A percentile compares a stretch with the other conserved stretches of the same genome.
Conservation (phyloP, 2,329 filamentous ascomycete species). For the Geosmithia putterillii region DNA sequence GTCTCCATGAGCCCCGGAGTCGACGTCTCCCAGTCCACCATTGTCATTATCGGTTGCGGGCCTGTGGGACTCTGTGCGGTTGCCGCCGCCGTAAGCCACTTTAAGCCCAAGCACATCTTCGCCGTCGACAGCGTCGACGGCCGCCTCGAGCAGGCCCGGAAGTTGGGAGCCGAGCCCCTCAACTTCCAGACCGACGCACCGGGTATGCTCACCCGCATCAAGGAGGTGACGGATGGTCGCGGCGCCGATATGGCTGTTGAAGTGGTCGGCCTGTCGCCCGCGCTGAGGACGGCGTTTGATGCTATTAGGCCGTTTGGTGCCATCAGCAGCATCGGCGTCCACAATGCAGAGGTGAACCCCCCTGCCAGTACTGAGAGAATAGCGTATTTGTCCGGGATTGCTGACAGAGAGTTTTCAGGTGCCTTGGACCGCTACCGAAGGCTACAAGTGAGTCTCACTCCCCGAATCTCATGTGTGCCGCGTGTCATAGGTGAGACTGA, state of each 20-base stretch:
- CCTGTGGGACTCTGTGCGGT: conserved; percentile 77
- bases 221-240: conserved; percentile 35
- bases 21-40: conserved; percentile 40
- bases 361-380: too few relatives aligned
- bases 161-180: conserved; percentile 69
- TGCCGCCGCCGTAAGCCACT: conserved; percentile 57
- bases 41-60: conserved; percentile 76
- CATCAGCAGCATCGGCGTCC: conserved; percentile 65
- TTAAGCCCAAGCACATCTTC: conserved; percentile 62
- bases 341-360: conserved; percentile 53
- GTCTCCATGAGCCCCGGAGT: conserved; percentile 45
- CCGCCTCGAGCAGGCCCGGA: conserved; percentile 59
- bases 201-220: conserved; percentile 54
- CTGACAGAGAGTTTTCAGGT: conserved; percentile 31
- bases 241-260: conserved; percentile 81
- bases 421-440: conserved; percentile 53
- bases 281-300: conserved; percentile 59
- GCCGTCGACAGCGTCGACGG: conserved; percentile 69
- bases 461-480: neutral
- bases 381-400: neutral
- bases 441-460: conserved; percentile 32
- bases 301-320: conserved; percentile 59
- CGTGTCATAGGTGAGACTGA: conserved; percentile 8
- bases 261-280: conserved; percentile 59
- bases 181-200: conserved; percentile 61